Evolutionary conservation across 306 rosid species (phyloP).

Genomic region (Fragaria vesca): DNA sequence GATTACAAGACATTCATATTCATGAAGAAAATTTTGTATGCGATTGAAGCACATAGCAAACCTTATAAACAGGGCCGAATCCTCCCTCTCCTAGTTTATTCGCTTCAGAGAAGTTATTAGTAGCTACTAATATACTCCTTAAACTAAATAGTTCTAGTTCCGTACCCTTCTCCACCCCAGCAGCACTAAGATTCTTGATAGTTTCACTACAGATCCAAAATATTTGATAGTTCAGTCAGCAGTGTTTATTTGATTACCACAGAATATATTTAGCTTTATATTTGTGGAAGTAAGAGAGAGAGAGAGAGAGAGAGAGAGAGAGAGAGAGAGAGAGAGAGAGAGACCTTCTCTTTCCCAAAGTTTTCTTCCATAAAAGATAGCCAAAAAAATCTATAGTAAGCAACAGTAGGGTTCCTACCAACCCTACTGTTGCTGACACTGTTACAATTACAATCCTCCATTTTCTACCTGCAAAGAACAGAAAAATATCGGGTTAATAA

Average conservation of each 20-base stretch:
- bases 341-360: no score
- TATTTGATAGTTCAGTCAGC: no score
- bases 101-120: constrained; percentile 44
- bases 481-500: neutral
- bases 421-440: neutral
- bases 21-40: no score
- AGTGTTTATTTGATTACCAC: no score
- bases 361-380: no score
- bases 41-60: no score
- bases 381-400: no score
- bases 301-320: neutral
- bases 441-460: neutral
- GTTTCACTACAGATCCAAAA: no score
- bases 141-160: constrained; percentile 40
- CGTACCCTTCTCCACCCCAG: constrained; percentile 17
- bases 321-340: neutral
- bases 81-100: constrained; percentile 58
- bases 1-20: no score
- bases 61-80: constrained; percentile 58
- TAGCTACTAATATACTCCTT: constrained; percentile 33
- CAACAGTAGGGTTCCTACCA: no score
- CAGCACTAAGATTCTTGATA: no score
- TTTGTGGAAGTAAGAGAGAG: neutral
- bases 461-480: neutral
- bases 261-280: no score